These are phyloP conservation scores for Pichia sp. DNA, from an alignment of 1,139 yeast species.

Conservation along the genomic window DNA sequence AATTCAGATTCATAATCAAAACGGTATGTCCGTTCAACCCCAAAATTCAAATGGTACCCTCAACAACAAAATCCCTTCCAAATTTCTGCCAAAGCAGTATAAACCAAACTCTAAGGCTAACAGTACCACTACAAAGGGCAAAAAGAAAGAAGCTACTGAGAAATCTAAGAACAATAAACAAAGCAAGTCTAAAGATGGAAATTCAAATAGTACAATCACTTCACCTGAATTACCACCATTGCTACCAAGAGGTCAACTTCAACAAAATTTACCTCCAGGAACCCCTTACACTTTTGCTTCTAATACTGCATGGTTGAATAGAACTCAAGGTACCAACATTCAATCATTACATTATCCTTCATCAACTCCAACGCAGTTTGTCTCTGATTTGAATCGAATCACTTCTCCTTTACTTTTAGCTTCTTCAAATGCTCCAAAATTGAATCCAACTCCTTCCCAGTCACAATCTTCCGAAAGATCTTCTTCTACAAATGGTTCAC, in stretches of 20 bases:
- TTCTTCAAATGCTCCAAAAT: slow-evolving; percentile 31
- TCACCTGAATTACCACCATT: slow-evolving; percentile 29
- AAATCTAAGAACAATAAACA: background rate
- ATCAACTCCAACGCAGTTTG: slow-evolving; percentile 65
- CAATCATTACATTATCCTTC: slow-evolving; percentile 61
- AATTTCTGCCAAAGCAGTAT: slow-evolving; percentile 30
- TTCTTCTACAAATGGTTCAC: slow-evolving; percentile 17
- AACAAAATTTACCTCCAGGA: slow-evolving; percentile 21
- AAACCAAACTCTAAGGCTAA: slow-evolving; percentile 25
- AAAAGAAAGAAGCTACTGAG: background rate
- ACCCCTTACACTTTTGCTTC: slow-evolving; percentile 28
- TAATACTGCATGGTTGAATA: slow-evolving; percentile 24
- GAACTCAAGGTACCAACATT: slow-evolving; percentile 26
- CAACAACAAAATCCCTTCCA: slow-evolving; percentile 15
- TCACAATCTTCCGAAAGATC: slow-evolving; percentile 30
- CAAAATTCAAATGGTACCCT: slow-evolving; percentile 1
- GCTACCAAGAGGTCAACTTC: slow-evolving; percentile 24
- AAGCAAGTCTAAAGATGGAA: background rate
- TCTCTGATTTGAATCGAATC: slow-evolving; percentile 54
- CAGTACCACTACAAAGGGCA: too few relatives aligned
- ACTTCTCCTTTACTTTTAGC: slow-evolving; percentile 55
- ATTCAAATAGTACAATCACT: slow-evolving; percentile 2
- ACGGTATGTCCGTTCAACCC: background rate
- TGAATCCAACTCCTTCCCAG: slow-evolving; percentile 24
- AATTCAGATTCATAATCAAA: background rate